Conservation (phyloP, 495 filamentous ascomycete genomes). For the Aspergillus nanangensis region DNA sequence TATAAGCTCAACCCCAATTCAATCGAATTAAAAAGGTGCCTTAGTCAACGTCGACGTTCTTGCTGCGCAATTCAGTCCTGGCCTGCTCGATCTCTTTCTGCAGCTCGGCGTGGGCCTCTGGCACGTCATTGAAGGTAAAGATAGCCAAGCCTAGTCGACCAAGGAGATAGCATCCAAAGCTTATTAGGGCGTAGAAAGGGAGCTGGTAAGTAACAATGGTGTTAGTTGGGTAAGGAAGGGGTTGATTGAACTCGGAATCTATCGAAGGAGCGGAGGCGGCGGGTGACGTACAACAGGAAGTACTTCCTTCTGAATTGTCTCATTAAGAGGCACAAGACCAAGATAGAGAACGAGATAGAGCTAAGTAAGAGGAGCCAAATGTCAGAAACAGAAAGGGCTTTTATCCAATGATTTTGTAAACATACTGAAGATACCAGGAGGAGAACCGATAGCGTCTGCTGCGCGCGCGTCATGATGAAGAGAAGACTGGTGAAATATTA, state of each 20-base stretch:
- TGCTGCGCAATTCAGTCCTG: constrained; percentile 43
- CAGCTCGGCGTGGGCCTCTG: constrained; percentile 83
- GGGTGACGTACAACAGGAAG: constrained; percentile 46
- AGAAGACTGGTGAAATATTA: background rate
- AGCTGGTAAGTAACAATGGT: constrained; percentile 48
- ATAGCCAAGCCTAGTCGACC: constrained; percentile 88
- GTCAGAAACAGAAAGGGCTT: constrained; percentile 1
- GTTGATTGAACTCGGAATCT: too few relatives aligned
- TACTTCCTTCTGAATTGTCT: constrained; percentile 51
- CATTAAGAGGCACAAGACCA: constrained; percentile 77
- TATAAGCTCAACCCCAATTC: background rate
- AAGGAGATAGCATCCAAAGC: constrained; percentile 89
- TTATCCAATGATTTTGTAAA: constrained; percentile 11
- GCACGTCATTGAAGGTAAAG: constrained; percentile 93
- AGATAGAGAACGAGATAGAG: constrained; percentile 79
- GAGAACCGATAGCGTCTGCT: constrained; percentile 82
- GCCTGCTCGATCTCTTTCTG: constrained; percentile 60
- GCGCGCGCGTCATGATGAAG: constrained; percentile 80
- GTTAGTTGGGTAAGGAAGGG: background rate
- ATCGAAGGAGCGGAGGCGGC: constrained; percentile 1
- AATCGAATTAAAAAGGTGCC: constrained; percentile 1
- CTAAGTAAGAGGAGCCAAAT: background rate
- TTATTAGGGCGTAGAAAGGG: constrained; percentile 87
- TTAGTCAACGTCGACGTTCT: constrained; percentile 49
- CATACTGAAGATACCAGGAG: constrained; percentile 84